A percentile compares a stretch with the other conserved stretches of the same genome.
These are phyloP conservation scores for Alternaria tenuissima DNA, from an alignment of 2,329 filamentous ascomycete species.

Conservation along the genomic window DNA sequence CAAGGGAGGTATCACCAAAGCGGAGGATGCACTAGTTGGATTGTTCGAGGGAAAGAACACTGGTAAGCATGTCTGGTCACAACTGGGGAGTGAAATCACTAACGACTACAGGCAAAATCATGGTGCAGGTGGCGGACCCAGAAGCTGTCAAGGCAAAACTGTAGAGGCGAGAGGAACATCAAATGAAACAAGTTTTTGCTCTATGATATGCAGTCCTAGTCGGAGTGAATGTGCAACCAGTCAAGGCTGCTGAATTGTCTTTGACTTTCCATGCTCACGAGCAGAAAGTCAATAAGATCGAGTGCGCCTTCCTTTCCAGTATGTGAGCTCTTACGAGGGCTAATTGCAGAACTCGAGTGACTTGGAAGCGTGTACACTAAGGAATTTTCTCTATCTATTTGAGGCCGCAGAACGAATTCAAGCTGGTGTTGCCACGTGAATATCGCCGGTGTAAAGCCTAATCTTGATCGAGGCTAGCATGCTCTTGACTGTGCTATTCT, in stretches of 20 bases:
- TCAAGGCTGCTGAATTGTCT: background rate
- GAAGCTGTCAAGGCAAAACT: constrained; percentile 52
- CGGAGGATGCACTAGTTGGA: constrained; percentile 69
- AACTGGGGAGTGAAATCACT: constrained; percentile 4
- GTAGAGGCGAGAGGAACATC: constrained; percentile 19
- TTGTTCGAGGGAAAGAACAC: constrained; percentile 75
- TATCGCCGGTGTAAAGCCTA: too few species aligned
- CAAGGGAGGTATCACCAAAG: constrained; percentile 70
- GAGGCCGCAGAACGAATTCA: too few species aligned
- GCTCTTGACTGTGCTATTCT: background rate
- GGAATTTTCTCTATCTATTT: too few species aligned
- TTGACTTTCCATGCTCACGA: background rate
- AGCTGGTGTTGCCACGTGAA: too few species aligned
- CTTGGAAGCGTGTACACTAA: too few species aligned
- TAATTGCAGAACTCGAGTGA: too few species aligned
- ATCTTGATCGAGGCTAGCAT: background rate
- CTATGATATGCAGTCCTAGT: background rate
- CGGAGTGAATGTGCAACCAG: background rate
- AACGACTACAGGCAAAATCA: constrained; percentile 63
- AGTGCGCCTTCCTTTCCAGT: background rate
- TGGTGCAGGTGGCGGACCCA: constrained; percentile 51
- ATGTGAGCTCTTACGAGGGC: background rate
- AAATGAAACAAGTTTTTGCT: background rate
- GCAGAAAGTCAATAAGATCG: background rate
- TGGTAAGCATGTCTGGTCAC: constrained; percentile 59